These are phyloP conservation scores for Annona squamosa DNA, from an alignment of 164 flowering plant genomes.

Conservation along the genomic window DNA sequence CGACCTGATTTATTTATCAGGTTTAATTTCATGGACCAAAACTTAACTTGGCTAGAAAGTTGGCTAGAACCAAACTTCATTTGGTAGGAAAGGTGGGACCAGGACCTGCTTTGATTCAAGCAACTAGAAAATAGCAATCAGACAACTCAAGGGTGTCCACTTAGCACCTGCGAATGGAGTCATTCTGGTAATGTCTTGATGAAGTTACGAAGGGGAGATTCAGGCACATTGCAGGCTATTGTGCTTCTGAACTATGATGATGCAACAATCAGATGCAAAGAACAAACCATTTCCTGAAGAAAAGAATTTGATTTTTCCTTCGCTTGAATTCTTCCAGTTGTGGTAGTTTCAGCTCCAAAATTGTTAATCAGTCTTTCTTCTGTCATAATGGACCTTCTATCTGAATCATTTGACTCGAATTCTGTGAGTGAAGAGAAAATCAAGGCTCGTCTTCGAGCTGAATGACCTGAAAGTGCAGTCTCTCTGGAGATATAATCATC, in stretches of 20 bases:
- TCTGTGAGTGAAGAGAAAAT: constrained; percentile 28
- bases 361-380: constrained; percentile 2
- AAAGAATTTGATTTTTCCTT: constrained; percentile 8
- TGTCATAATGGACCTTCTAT: constrained; percentile 3
- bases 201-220: neutral
- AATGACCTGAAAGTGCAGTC: constrained; percentile 12
- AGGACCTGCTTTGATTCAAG: too few species aligned
- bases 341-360: constrained; percentile 3
- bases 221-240: neutral
- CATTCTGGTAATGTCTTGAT: too few species aligned
- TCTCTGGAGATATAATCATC: constrained; percentile 24
- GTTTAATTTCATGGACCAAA: too few species aligned
- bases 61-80: too few species aligned
- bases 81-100: too few species aligned
- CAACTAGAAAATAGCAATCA: too few species aligned
- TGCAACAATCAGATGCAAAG: neutral
- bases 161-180: neutral
- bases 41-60: too few species aligned
- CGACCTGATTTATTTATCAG: too few species aligned
- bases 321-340: constrained; percentile 5
- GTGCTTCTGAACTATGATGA: neutral
- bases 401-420: constrained; percentile 16
- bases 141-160: too few species aligned
- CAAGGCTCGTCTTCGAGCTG: constrained; percentile 42
- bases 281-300: constrained; percentile 21